Percentiles rank a stretch among this genome's conserved stretches.
phyloP scores from a whole-genome alignment of 768 basidiomycete species.

The Tylopilus sp. region DNA sequence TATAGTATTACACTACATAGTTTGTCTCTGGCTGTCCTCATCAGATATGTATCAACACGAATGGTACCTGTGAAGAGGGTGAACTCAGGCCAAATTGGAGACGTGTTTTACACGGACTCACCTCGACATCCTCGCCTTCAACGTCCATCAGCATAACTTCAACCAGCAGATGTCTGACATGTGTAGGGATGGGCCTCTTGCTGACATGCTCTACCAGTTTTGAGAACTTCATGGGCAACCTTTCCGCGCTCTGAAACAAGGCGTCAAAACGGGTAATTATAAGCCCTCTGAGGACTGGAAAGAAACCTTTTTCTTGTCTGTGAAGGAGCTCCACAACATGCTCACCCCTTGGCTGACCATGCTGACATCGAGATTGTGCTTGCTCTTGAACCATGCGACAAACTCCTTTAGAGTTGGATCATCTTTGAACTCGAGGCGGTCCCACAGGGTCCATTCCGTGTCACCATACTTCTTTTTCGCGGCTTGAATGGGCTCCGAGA shows the following conservation, averaged over 20 bases:
- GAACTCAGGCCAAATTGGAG: background rate
- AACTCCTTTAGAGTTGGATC: conserved; percentile 88
- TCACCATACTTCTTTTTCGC: conserved; percentile 83
- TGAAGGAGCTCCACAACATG: conserved; percentile 96
- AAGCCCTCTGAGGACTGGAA: background rate
- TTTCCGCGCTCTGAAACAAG: conserved; percentile 70
- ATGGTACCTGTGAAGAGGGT: conserved; percentile 58
- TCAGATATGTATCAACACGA: conserved; percentile 72
- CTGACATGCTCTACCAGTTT: conserved; percentile 89
- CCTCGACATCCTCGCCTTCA: conserved; percentile 93
- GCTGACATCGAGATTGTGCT: conserved; percentile 81
- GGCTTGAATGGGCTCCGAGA: conserved; percentile 94
- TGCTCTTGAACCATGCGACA: conserved; percentile 75
- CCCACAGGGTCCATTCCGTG: conserved; percentile 97
- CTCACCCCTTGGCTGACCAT: conserved; percentile 99
- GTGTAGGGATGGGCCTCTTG: conserved; percentile 87
- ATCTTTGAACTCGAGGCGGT: conserved; percentile 89
- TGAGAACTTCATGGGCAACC: conserved; percentile 86
- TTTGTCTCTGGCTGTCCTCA: background rate
- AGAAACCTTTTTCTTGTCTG: conserved; percentile 86
- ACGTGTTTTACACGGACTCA: conserved; percentile 26
- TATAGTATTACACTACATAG: conserved; percentile 13
- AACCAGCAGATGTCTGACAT: conserved; percentile 80
- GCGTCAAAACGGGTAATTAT: conserved; percentile 4
- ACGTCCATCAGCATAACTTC: conserved; percentile 95